Conservation (phyloP, 306 rosid genomes). For the Myrica gale region DNA sequence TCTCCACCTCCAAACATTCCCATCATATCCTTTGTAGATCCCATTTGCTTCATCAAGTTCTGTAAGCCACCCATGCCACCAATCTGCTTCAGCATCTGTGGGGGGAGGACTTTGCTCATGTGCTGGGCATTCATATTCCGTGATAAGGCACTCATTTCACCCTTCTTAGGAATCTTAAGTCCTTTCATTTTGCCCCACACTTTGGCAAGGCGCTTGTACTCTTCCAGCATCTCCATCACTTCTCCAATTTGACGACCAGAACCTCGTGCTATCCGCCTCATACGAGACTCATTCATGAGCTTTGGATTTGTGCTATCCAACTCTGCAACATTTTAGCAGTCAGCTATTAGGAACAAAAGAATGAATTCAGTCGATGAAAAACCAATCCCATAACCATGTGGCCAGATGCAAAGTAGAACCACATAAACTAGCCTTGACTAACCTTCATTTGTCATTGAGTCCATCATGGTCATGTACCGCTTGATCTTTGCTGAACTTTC, state of each 20-base stretch:
- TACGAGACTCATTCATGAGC: conserved; percentile 69
- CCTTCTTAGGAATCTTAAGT: conserved; percentile 81
- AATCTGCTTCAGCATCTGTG: conserved; percentile 81
- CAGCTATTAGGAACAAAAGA: conserved; percentile 20
- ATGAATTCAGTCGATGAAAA: conserved; percentile 8
- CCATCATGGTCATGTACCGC: conserved; percentile 98
- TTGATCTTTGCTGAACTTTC: conserved; percentile 88
- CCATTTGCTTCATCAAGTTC: conserved; percentile 88
- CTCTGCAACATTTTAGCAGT: conserved; percentile 45
- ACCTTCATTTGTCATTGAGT: conserved; percentile 94
- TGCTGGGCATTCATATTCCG: conserved; percentile 83
- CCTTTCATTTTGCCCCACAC: conserved; percentile 80
- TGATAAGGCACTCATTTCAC: conserved; percentile 64
- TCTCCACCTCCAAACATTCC: conserved; percentile 79
- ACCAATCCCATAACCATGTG: conserved; percentile 7
- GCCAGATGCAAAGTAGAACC: conserved; percentile 1
- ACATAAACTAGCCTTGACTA: conserved; percentile 24
- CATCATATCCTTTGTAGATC: conserved; percentile 79
- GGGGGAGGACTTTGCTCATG: conserved; percentile 83
- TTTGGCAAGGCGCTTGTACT: conserved; percentile 80
- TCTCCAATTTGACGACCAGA: conserved; percentile 68
- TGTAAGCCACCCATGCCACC: conserved; percentile 86
- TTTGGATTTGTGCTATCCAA: conserved; percentile 82
- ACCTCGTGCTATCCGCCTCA: conserved; percentile 82
- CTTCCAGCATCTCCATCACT: conserved; percentile 82